Evolutionary conservation across 2,329 filamentous ascomycete species (phyloP).

Genomic region (Phyllosticta citriasiana): DNA sequence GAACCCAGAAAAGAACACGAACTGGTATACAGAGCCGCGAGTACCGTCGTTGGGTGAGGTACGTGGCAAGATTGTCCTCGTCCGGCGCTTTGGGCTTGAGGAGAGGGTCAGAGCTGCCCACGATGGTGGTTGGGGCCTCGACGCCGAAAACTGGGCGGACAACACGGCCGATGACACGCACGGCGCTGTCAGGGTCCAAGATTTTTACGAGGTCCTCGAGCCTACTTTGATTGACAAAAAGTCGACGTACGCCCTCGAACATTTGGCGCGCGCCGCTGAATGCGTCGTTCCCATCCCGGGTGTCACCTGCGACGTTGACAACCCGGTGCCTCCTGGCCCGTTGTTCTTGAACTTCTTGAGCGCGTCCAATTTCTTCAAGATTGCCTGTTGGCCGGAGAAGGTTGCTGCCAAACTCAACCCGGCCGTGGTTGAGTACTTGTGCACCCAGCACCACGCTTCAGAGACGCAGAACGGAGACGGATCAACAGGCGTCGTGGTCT

Average conservation of each 20-base stretch:
- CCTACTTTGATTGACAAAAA: conserved; percentile 70
- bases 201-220: conserved; percentile 83
- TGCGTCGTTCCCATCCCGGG: conserved; percentile 29
- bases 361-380: conserved; percentile 89
- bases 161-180: conserved; percentile 71
- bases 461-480: conserved; percentile 49
- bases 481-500: conserved; percentile 78
- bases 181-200: conserved; percentile 75
- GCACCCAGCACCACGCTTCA: conserved; percentile 36
- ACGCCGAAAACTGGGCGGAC: conserved; percentile 66
- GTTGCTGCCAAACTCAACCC: conserved; percentile 85
- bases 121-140: conserved; percentile 48
- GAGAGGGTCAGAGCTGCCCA: conserved; percentile 39
- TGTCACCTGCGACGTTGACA: conserved; percentile 26
- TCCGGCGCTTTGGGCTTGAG: conserved; percentile 68
- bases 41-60: conserved; percentile 71
- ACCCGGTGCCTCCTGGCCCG: conserved; percentile 43
- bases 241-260: conserved; percentile 60
- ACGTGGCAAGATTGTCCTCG: conserved; percentile 71
- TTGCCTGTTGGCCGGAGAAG: conserved; percentile 83
- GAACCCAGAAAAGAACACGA: conserved; percentile 42
- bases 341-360: conserved; percentile 86
- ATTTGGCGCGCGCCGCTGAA: conserved; percentile 58
- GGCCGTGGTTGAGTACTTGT: conserved; percentile 51
- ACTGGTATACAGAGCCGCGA: conserved; percentile 68